phyloP scores from a whole-genome alignment of 192 early-diverging fungal species.

The Podila clonocystis region DNA sequence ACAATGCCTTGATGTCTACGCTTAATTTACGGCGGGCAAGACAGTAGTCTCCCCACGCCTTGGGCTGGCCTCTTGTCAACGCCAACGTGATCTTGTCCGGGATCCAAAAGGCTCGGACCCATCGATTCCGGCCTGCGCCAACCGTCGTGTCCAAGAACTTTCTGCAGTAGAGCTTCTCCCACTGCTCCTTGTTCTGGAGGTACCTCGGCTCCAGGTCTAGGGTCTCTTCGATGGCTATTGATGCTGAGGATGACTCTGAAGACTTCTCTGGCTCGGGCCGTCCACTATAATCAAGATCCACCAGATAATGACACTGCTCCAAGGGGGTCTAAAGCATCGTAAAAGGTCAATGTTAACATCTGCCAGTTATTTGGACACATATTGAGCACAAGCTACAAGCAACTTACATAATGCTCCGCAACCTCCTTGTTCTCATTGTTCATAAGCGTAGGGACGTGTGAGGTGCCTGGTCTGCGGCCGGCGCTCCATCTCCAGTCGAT shows the following conservation, averaged over 20 bases:
- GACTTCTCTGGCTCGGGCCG: conserved; percentile 1
- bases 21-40: conserved; percentile 37
- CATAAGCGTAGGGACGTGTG: conserved; percentile 17
- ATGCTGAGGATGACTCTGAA: not conserved
- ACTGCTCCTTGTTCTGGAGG: conserved; percentile 60
- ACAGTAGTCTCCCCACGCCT: conserved; percentile 72
- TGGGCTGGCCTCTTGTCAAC: conserved; percentile 48
- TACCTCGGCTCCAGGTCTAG: conserved; percentile 58
- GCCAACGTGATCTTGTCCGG: conserved; percentile 49
- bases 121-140: conserved; percentile 50
- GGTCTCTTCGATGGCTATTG: not conserved
- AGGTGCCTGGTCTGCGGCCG: conserved; percentile 39
- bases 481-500: conserved; percentile 50
- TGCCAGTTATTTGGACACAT: not conserved
- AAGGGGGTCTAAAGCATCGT: conserved; percentile 24
- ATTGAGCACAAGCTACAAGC: no score
- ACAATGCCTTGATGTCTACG: no score
- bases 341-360: no score
- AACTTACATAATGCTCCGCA: conserved; percentile 44
- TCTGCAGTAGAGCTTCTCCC: conserved; percentile 68
- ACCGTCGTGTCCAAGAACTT: conserved; percentile 69
- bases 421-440: conserved; percentile 52
- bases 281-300: conserved; percentile 45
- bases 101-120: conserved; percentile 67
- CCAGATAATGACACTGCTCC: conserved; percentile 44